Base-by-base conservation (phyloP, 352 stramenopile genomes). In the Pythium scleroteichum region DNA sequence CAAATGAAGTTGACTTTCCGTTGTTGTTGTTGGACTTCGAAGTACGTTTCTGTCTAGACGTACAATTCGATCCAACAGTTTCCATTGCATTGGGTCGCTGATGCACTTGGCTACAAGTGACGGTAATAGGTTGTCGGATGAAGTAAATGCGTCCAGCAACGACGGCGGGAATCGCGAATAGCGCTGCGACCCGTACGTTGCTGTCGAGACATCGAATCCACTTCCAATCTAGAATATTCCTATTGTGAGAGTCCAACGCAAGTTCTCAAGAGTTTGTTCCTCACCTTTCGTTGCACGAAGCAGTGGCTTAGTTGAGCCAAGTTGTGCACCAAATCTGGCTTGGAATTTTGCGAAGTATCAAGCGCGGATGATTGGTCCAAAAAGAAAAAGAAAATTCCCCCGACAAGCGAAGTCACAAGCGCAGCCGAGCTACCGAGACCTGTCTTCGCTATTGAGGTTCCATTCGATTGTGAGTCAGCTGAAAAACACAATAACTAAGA, bases 201-300 rank as follows among this genome's bases (percentile, higher is more conserved):
- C 97, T 0, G 93, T 82, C 10, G 89, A 97, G 5, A 99, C 93
- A 73, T 99, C 97, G 75, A 99, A 99, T 4, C 97, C 97, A 58
- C 90, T 98, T 35, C 97, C 97, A n/a, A 99, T 89, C 83, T 94
- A 52, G 35, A n/a, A 32, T 44, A 32, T 2, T 20, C 22, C 3
- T 6, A n/a, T 7, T 39, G 27, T 54, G 0, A 40, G 26, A 23
- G 7, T 42, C 12, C 40, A 54, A 3, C 10, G 14, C 9, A 53
- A 17, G 17, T 26, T 19, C 14, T 10, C 13, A 19, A 39, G 4
- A 19, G 4, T 8, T 4, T 9, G 7, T 8, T n/a, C 4, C 5
- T 53, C 33, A 94, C 90, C 75, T 99, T 99, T 64, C 96, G 93
- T 68, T 99, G 96, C 2, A 97, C 94, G 69, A 97, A 90, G 59